Evolutionary conservation across 768 basidiomycete genomes (phyloP), one percentile per base, ranked within the genome.

Genomic region (Mycena galericulata): DNA sequence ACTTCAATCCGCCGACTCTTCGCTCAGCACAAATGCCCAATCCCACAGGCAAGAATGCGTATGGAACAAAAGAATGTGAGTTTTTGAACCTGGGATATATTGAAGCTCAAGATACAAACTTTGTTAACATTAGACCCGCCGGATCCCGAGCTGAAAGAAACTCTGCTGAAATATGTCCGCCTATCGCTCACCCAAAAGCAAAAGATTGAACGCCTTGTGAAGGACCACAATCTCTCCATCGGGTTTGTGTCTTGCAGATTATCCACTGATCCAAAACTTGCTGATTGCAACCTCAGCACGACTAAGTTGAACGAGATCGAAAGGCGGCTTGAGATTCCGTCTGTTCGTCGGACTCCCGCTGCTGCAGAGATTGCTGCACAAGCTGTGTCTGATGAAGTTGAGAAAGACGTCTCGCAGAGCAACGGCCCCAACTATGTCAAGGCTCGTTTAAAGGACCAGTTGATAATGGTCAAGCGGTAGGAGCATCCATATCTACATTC

Each of bases 361-460:
- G 27, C 56, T 22, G 6, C 26, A 29, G 56, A 58, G 26, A 27
- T 29, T n/a, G 56, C 56, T 18, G 20, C 30, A 4, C 56, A 58
- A 24, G 56, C 56, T 32, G 29, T 58, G 1, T 10, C 29, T 20
- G 71, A 72, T 11, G 71, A 72, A 43, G 47, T 72, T 36, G 68
- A 72, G 2, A 63, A 67, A 38, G 73, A 74, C 60, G 20, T 72
- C 15, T 56, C 36, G 12, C 64, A 74, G 29, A 51, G 27, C 27
- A 74, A 74, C 62, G 68, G 60, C 1, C 68, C 73, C 1, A 60
- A 56, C n/a, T 72, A 26, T 57, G 40, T 74, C 45, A 69, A 30
- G 40, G 41, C 40, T 11, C 6, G 14, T 7, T 36, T 36, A 14
- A 14, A 6, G 14, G 34, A 36, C 14, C 6, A 36, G 34, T 36